Evolutionary conservation across 2,329 filamentous ascomycete species (phyloP).

Genomic region (Penicillium sclerotigenum): DNA sequence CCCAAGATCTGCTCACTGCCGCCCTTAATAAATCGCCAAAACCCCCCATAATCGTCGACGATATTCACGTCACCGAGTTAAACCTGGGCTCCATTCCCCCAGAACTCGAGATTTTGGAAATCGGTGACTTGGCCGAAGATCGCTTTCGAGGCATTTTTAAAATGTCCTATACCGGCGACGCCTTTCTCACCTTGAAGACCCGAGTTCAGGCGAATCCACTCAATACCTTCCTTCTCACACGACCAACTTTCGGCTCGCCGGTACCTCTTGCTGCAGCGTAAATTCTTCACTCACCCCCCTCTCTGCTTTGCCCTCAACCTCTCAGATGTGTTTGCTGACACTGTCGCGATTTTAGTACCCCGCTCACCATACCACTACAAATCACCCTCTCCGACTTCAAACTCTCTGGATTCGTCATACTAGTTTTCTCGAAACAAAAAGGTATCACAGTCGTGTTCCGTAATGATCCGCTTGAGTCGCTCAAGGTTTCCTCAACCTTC

Average conservation of each 20-base stretch:
- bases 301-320: neutral
- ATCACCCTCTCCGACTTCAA: slow-evolving; percentile 96
- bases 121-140: slow-evolving; percentile 95
- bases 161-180: slow-evolving; percentile 96
- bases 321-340: slow-evolving; percentile 8
- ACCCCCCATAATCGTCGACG: slow-evolving; percentile 97
- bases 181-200: slow-evolving; percentile 90
- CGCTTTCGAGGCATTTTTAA: slow-evolving; percentile 98
- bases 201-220: slow-evolving; percentile 96
- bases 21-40: slow-evolving; percentile 97
- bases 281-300: slow-evolving; percentile 23
- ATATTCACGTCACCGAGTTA: slow-evolving; percentile 96
- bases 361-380: slow-evolving; percentile 93
- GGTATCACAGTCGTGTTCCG: slow-evolving; percentile 94
- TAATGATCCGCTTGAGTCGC: slow-evolving; percentile 94
- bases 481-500: slow-evolving; percentile 98
- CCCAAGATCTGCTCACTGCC: slow-evolving; percentile 88
- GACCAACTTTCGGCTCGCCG: slow-evolving; percentile 88
- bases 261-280: slow-evolving; percentile 80
- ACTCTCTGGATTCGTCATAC: slow-evolving; percentile 91
- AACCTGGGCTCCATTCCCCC: slow-evolving; percentile 94
- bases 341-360: slow-evolving; percentile 51
- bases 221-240: slow-evolving; percentile 90
- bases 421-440: slow-evolving; percentile 97
- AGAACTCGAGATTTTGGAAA: slow-evolving; percentile 93